Conservation (phyloP, 169 alveolate genomes). For the Cryptosporidium ryanae region DNA sequence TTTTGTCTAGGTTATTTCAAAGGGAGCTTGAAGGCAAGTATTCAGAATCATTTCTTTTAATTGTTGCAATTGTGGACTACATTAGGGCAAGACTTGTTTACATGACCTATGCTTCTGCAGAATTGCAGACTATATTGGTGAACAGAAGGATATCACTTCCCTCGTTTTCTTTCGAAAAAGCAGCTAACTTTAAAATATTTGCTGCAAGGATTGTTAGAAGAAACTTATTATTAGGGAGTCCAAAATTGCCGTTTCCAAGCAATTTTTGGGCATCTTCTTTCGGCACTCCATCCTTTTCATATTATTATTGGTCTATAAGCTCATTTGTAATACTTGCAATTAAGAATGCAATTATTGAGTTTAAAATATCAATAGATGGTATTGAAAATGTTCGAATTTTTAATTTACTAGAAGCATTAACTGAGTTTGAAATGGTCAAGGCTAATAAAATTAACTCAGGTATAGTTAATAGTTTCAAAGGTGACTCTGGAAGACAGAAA, state of each 20-base stretch:
- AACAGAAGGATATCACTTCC: slow-evolving; percentile 66
- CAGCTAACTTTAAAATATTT: slow-evolving; percentile 45
- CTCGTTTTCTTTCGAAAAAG: slow-evolving; percentile 17
- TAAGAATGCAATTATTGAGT: slow-evolving; percentile 26
- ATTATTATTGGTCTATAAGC: slow-evolving; percentile 58
- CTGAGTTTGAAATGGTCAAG: slow-evolving; percentile 46
- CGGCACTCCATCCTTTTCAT: slow-evolving; percentile 54
- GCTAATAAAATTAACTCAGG: background rate
- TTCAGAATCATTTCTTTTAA: slow-evolving; percentile 11
- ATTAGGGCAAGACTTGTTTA: slow-evolving; percentile 54
- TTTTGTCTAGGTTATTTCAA: slow-evolving; percentile 17
- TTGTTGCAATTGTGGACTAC: slow-evolving; percentile 57
- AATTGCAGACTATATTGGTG: slow-evolving; percentile 43
- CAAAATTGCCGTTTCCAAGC: slow-evolving; percentile 34
- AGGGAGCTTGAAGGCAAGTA: slow-evolving; percentile 4
- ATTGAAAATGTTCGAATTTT: slow-evolving; percentile 14
- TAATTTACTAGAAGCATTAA: slow-evolving; percentile 25
- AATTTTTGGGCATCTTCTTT: slow-evolving; percentile 54
- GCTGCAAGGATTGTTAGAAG: slow-evolving; percentile 73
- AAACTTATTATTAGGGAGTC: slow-evolving; percentile 21
- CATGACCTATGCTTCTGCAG: slow-evolving; percentile 64
- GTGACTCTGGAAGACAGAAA: background rate
- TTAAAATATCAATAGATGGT: slow-evolving; percentile 21
- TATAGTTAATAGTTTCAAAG: background rate
- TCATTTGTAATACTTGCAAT: slow-evolving; percentile 27